Evolutionary conservation across 495 filamentous ascomycete species (phyloP), one percentile per base, ranked within the genome.

Genomic region (Annulohypoxylon maeteangense): DNA sequence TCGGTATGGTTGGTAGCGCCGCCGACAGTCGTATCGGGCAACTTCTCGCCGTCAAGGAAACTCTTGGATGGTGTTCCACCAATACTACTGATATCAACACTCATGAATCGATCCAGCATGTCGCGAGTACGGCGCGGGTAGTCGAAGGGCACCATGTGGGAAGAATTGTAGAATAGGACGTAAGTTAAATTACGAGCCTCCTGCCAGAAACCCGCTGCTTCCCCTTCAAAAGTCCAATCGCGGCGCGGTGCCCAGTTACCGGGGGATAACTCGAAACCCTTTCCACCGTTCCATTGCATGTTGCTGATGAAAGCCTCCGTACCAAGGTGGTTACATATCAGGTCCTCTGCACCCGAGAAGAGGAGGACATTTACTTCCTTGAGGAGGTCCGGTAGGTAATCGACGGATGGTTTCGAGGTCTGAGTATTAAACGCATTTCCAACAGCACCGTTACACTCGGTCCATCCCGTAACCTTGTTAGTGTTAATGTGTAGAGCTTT

Each of bases 91-190:
- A 98, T 97, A 76, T 99, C 93, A 22, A 99, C 94, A 32, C 89
- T 89, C 84, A 97, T 93, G 79, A 98, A 98, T 16, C 95, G 91
- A 78, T 98, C 95, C 8, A 98, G 89, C 96, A 99, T 99, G 77
- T 98, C 95, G 50, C 95, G 89, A 7, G 90, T 92, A 53, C 94
- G 89, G 23, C 93, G 89, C 11, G 96, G 89, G 70, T 90, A 91
- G 78, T 99, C 95, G 77, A 93, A 98, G 5, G 95, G 95, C 2
- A 98, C 95, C 95, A 99, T 99, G 78, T 99, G 95, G 56, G 90
- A 93, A 31, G 92, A 88, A 80, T 98, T 97, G 84, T 97, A 95
- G 81, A 98, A 97, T 29, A 95, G 84, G 11, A 98, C 89, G 78
- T 99, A 99, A 5, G 95, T 99, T 51, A 99, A 81, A 76, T 98